A percentile compares a stretch with the other conserved stretches of the same genome.
phyloP scores from a whole-genome alignment of 2,329 filamentous ascomycete genomes.

The Neofusicoccum sp. region DNA sequence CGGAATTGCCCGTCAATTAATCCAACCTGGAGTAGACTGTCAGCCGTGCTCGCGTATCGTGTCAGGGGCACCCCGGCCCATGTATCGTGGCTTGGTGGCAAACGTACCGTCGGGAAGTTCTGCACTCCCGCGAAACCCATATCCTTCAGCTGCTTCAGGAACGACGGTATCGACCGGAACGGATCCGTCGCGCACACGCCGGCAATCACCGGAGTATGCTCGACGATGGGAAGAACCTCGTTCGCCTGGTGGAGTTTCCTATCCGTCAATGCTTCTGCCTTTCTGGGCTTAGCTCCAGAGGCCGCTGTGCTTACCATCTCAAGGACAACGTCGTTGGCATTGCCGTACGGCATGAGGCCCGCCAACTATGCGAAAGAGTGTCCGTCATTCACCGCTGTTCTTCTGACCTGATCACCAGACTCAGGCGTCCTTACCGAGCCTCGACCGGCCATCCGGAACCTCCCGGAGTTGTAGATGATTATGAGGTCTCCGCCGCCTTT shows the following conservation, averaged over 20 bases:
- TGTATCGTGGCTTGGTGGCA: conserved; percentile 6
- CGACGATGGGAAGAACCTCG: conserved; percentile 68
- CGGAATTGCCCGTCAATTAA: conserved; percentile 70
- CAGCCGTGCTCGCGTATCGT: conserved; percentile 1
- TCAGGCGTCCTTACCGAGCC: conserved; percentile 50
- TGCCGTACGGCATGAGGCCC: conserved; percentile 71
- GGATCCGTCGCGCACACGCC: conserved; percentile 73
- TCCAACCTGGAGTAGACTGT: conserved; percentile 51
- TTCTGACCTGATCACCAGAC: background rate
- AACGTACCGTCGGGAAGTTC: conserved; percentile 65
- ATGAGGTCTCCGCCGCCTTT: conserved; percentile 69
- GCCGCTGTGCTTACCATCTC: conserved; percentile 59
- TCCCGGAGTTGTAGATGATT: conserved; percentile 72
- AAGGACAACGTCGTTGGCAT: conserved; percentile 70
- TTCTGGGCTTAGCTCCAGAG: background rate
- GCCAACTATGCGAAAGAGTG: conserved; percentile 48
- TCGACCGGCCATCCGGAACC: conserved; percentile 72
- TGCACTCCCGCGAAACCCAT: conserved; percentile 71
- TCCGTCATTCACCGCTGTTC: background rate
- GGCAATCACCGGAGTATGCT: conserved; percentile 66
- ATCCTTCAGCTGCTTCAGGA: conserved; percentile 62
- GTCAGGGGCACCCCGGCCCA: conserved; percentile 8
- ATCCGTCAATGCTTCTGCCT: background rate
- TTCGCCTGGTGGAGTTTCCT: conserved; percentile 48
- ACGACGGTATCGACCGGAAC: conserved; percentile 63